A percentile compares a stretch with the other conserved stretches of the same genome.
These are phyloP conservation scores for Protoeuglena noctilucae DNA, from an alignment of 139 green algal genomes.

Conservation along the genomic window DNA sequence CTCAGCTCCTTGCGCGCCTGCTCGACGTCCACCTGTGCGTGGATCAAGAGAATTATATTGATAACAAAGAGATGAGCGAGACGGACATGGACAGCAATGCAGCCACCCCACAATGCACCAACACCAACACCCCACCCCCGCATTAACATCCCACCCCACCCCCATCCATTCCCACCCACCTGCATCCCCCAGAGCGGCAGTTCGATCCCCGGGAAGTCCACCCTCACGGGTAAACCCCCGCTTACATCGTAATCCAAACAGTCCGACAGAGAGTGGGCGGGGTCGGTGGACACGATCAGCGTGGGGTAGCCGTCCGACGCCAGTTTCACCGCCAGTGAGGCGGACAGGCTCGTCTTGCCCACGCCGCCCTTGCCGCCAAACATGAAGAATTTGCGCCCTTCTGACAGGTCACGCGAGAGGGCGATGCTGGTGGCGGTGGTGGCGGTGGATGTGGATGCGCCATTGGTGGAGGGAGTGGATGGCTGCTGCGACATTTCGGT, in stretches of 20 bases:
- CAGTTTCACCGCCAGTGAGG: slow-evolving; percentile 61
- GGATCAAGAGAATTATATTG: too few relatives aligned
- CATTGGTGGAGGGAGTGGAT: too few relatives aligned
- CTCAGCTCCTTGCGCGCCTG: slow-evolving; percentile 48
- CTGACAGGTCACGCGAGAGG: background rate
- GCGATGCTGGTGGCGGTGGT: background rate
- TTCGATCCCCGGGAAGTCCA: slow-evolving; percentile 41
- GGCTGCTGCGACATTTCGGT: background rate
- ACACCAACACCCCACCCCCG: too few relatives aligned
- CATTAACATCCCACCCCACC: too few relatives aligned
- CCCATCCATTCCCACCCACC: slow-evolving; percentile 13
- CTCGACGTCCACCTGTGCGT: slow-evolving; percentile 61
- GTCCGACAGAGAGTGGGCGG: slow-evolving; percentile 91
- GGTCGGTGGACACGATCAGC: slow-evolving; percentile 93
- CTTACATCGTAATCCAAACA: slow-evolving; percentile 82
- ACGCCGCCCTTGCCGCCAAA: slow-evolving; percentile 94
- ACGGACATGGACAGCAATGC: slow-evolving; percentile 15
- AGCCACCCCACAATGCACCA: too few relatives aligned
- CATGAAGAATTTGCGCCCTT: slow-evolving; percentile 41
- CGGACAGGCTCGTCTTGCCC: slow-evolving; percentile 82
- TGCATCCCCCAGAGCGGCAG: slow-evolving; percentile 73
- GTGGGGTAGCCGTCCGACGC: slow-evolving; percentile 50
- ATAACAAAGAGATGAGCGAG: too few relatives aligned
- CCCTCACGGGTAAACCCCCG: slow-evolving; percentile 61
- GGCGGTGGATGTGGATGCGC: too few relatives aligned